Evolutionary conservation across 257 asterid genomes (phyloP), one percentile per base, ranked within the genome.

Genomic region (Nicotiana otophora): DNA sequence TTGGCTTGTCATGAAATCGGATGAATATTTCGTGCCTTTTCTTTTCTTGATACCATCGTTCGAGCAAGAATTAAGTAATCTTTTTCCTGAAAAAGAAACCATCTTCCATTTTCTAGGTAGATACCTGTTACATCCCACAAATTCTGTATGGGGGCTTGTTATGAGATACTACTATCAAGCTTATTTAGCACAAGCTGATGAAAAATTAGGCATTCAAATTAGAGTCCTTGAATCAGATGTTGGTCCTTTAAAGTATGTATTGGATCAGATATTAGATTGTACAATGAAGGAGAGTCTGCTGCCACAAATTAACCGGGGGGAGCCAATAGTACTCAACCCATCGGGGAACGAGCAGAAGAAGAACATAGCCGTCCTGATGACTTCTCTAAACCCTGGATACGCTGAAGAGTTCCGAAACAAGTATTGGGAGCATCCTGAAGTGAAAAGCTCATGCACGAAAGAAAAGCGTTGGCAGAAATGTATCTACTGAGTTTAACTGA

Each of bases 111-210:
- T 90, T 85, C 76, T 92, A 84, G 90, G 99, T 12, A 88, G 93
- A 75, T 96, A 94, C 67, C 86, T 94, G 26, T 86, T 96, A 66
- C 97, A 94, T 81, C 99, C 98, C 1, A 89, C 97, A 1, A 93
- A 96, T 78, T 58, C 88, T 0, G 95, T 93, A 15, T 90, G 97
- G 97, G 94, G 93, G 28, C 91, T 92, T 58, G 70, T 95, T 10
- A 86, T 83, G 64, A 78, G 95, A 87, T 95, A 91, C 83, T 95
- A 91, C 83, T 84, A 93, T 15, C 67, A 90, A 28, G 89, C 93
- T 55, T 89, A 92, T 77, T 82, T 93, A 70, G 93, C 93, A 0
- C 82, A 69, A 46, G 90, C 91, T 3, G 94, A 93, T 33, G 89
- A 87, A 15, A 90, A 70, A 81, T 86, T 87, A 0, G 98, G 98